Evolutionary conservation across 2,329 filamentous ascomycete species (phyloP).

Genomic region (Ilyonectria destructans): DNA sequence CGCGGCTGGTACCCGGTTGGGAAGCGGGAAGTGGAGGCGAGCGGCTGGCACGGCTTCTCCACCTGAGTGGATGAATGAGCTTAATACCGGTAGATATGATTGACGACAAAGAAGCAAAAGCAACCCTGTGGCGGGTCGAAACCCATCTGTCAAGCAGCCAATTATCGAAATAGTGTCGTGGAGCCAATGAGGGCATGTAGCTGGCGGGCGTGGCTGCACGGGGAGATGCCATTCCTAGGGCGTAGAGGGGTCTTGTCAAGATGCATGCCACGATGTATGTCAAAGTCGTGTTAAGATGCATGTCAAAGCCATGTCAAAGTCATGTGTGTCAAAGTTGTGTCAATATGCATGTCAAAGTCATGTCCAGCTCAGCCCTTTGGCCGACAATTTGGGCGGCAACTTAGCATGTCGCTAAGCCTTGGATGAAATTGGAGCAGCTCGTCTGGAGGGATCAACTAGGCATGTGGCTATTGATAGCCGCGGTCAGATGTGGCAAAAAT

Average conservation of each 20-base stretch:
- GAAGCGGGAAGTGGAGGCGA: not conserved
- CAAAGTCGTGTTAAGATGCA: constrained; percentile 9
- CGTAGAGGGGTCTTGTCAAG: not conserved
- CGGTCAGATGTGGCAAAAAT: not conserved
- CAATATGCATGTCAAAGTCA: constrained; percentile 11
- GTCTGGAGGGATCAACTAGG: not conserved
- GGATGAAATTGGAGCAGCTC: not conserved
- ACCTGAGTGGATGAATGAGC: not conserved
- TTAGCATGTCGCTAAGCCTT: not conserved
- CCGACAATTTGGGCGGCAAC: constrained; percentile 15
- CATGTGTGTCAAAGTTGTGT: constrained; percentile 14
- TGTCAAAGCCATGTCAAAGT: constrained; percentile 11
- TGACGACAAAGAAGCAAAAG: not conserved
- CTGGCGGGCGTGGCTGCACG: constrained; percentile 25
- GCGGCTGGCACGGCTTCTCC: not conserved
- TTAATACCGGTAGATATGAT: not conserved
- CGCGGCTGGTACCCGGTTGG: not conserved
- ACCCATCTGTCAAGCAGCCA: not conserved
- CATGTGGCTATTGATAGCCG: not conserved
- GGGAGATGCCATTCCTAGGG: constrained; percentile 16
- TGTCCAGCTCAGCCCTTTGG: constrained; percentile 31
- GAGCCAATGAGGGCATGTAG: constrained; percentile 34
- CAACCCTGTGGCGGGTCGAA: not conserved
- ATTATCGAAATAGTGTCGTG: not conserved
- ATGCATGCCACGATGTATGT: constrained; percentile 18